phyloP scores from a whole-genome alignment of 768 basidiomycete genomes.

The Podaxis sp. region DNA sequence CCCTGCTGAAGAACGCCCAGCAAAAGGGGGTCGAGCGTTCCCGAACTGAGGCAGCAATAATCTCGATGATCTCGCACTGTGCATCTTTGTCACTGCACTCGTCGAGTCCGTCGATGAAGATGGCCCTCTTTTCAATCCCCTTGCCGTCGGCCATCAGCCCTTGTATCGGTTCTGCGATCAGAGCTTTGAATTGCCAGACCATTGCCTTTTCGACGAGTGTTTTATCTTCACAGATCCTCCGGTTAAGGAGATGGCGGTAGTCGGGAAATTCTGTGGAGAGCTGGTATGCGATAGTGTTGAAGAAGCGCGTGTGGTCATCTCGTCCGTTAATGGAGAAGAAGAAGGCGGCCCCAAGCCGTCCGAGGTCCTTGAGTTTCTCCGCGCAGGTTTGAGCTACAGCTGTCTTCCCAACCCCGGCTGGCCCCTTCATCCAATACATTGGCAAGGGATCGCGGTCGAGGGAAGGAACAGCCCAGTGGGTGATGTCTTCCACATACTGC shows the following conservation, averaged over 20 bases:
- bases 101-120: conserved; percentile 6
- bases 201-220: conserved; percentile 5
- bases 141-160: neutral
- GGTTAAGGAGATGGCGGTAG: neutral
- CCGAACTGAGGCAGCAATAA: conserved; percentile 2
- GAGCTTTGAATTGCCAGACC: neutral
- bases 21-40: neutral
- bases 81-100: neutral
- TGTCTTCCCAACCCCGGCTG: conserved; percentile 6
- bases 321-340: conserved; percentile 12
- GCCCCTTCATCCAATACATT: conserved; percentile 8
- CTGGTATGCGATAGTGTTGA: conserved; percentile 14
- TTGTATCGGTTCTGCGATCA: conserved; percentile 1
- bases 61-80: conserved; percentile 5
- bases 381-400: conserved; percentile 8
- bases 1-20: conserved; percentile 10
- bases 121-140: neutral
- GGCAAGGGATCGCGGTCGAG: neutral
- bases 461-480: neutral
- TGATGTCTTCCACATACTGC: conserved; percentile 13
- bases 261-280: neutral
- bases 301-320: conserved; percentile 1
- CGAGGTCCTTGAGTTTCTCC: neutral
- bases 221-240: neutral
- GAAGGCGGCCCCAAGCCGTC: conserved; percentile 12